Conservation (phyloP, 2,329 filamentous ascomycete species). For the Fonsecaea pedrosoi region DNA sequence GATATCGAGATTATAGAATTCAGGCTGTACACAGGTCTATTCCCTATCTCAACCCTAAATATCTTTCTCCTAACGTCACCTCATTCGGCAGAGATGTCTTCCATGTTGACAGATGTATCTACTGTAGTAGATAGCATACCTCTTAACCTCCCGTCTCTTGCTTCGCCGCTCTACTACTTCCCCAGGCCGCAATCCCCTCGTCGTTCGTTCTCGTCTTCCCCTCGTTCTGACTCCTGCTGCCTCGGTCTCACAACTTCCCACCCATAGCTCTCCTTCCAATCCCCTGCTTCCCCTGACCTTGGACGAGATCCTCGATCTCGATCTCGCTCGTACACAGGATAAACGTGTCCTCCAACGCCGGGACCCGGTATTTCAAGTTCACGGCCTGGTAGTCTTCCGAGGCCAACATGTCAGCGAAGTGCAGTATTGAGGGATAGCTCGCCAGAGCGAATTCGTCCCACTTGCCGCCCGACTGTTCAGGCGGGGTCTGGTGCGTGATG, state of each 20-base stretch:
- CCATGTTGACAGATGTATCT: too few relatives aligned
- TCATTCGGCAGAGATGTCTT: background rate
- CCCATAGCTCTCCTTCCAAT: slow-evolving; percentile 36
- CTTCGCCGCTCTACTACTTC: too few relatives aligned
- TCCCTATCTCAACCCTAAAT: background rate
- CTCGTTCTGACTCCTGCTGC: too few relatives aligned
- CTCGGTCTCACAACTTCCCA: slow-evolving; percentile 36
- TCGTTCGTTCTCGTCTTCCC: too few relatives aligned
- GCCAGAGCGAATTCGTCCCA: slow-evolving; percentile 72
- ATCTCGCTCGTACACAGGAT: slow-evolving; percentile 63
- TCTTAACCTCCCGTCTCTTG: background rate
- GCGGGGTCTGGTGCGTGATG: slow-evolving; percentile 49
- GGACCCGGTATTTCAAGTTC: slow-evolving; percentile 61
- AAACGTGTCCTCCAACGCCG: slow-evolving; percentile 59
- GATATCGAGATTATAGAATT: background rate
- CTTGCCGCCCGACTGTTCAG: slow-evolving; percentile 42
- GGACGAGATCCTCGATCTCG: slow-evolving; percentile 44
- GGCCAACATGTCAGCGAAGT: slow-evolving; percentile 68
- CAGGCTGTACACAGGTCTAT: background rate
- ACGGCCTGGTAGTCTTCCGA: slow-evolving; percentile 65
- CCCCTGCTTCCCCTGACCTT: slow-evolving; percentile 12
- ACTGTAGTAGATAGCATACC: too few relatives aligned
- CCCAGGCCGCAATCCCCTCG: too few relatives aligned
- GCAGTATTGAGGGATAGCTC: slow-evolving; percentile 67
- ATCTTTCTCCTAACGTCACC: background rate